Conservation (phyloP, 345 rosid species). For the Balakata baccata region DNA sequence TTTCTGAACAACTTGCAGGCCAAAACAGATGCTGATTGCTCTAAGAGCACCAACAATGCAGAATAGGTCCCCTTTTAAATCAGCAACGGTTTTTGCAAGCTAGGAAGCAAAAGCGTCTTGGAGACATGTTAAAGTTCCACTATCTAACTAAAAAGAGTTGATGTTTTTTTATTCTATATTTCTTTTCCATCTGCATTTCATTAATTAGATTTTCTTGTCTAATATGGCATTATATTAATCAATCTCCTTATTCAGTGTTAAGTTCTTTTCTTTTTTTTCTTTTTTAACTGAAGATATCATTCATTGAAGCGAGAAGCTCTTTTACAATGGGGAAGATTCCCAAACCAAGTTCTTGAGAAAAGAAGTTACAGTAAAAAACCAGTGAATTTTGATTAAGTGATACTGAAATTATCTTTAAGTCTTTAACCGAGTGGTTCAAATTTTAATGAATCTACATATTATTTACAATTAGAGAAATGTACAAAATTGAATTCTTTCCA, state of each 20-base stretch:
- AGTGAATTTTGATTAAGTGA: too few relatives aligned
- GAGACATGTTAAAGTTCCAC: not conserved
- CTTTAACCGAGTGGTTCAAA: too few relatives aligned
- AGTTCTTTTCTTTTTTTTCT: too few relatives aligned
- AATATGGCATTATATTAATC: not conserved
- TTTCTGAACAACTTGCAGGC: constrained; percentile 26
- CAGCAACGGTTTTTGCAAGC: not conserved
- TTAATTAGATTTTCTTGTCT: not conserved
- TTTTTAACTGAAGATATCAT: too few relatives aligned
- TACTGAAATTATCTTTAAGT: too few relatives aligned
- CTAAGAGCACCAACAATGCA: not conserved
- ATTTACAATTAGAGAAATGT: not conserved
- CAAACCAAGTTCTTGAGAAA: too few relatives aligned
- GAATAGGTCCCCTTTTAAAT: not conserved
- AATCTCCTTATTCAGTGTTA: not conserved
- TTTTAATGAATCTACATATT: too few relatives aligned
- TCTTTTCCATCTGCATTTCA: not conserved
- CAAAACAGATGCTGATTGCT: constrained; percentile 13
- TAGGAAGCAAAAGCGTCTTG: not conserved
- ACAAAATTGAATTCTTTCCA: not conserved
- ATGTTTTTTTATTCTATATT: not conserved
- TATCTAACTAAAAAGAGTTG: not conserved
- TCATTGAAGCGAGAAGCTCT: too few relatives aligned
- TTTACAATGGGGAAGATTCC: too few relatives aligned
- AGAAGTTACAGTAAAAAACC: too few relatives aligned